A percentile compares a stretch with the other conserved stretches of the same genome.
Conservation (phyloP, 2,329 filamentous ascomycete species). For the Colletotrichum tanaceti region DNA sequence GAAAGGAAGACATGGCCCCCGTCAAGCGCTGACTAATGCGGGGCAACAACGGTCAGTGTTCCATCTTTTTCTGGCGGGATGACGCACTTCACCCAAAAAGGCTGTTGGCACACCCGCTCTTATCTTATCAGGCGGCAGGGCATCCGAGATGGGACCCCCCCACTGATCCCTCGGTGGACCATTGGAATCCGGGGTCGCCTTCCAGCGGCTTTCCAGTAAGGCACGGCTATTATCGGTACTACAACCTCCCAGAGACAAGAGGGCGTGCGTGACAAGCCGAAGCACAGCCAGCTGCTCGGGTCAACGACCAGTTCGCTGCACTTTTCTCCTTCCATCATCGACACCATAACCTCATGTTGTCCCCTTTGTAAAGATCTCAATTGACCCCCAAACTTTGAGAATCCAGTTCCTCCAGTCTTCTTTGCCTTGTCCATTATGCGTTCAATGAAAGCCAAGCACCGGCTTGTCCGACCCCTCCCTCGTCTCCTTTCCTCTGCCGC, state of each 20-base stretch:
- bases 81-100: conserved; percentile 12
- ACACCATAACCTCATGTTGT: too few species aligned
- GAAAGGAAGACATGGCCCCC: conserved; percentile 18
- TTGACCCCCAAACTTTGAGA: background rate
- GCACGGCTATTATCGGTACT: conserved; percentile 39
- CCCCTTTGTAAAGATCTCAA: conserved; percentile 2
- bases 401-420: background rate
- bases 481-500: conserved; percentile 49
- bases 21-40: conserved; percentile 35
- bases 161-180: background rate
- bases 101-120: background rate
- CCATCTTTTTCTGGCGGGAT: conserved; percentile 12
- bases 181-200: conserved; percentile 28
- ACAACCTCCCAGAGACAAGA: background rate
- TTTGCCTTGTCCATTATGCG: conserved; percentile 57
- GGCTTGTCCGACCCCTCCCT: conserved; percentile 59
- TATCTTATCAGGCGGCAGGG: conserved; percentile 28
- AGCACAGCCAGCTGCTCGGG: conserved; percentile 36
- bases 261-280: conserved; percentile 23
- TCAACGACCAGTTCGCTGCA: conserved; percentile 1
- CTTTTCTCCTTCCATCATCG: conserved; percentile 9
- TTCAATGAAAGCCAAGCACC: conserved; percentile 64
- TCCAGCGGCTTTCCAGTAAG: conserved; percentile 33
- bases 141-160: background rate
- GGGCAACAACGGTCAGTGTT: conserved; percentile 19